Conservation (phyloP, 257 asterid species). For the Penstemon newberryi region DNA sequence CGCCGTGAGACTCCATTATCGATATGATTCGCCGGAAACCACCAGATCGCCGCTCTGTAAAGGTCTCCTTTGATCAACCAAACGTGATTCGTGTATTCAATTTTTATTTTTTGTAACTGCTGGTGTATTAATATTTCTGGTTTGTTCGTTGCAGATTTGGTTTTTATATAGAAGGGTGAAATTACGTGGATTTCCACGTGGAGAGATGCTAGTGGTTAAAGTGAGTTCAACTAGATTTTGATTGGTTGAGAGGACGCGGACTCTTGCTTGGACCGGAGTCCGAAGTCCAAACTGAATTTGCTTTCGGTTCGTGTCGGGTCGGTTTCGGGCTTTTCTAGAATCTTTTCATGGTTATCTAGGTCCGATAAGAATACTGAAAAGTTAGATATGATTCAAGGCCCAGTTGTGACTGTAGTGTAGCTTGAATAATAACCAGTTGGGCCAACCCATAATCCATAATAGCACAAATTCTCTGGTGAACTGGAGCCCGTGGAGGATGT, state of each 20-base stretch:
- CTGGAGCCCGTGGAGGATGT: no score
- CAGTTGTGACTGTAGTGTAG: no score
- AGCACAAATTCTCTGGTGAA: no score
- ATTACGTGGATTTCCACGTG: conserved; percentile 54
- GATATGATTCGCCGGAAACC: conserved; percentile 31
- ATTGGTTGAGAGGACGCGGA: conserved; percentile 62
- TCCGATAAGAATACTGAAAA: no score
- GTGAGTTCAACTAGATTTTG: conserved; percentile 23
- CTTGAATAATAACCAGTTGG: no score
- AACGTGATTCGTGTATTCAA: neutral
- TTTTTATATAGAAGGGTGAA: conserved; percentile 19
- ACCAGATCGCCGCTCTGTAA: conserved; percentile 50
- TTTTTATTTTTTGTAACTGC: conserved; percentile 2
- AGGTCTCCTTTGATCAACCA: conserved; percentile 25
- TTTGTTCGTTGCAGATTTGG: conserved; percentile 19
- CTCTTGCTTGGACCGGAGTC: conserved; percentile 25
- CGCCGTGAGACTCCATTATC: conserved; percentile 66
- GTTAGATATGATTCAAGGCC: no score
- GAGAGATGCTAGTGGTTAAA: conserved; percentile 37
- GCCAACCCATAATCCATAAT: no score
- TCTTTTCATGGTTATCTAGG: no score
- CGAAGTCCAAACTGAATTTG: neutral
- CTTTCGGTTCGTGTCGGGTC: neutral
- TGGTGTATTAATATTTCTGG: conserved; percentile 11
- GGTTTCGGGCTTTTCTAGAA: neutral